Base-by-base conservation (phyloP, 176 grass and related monocot species). In the Hordeum marinum region DNA sequence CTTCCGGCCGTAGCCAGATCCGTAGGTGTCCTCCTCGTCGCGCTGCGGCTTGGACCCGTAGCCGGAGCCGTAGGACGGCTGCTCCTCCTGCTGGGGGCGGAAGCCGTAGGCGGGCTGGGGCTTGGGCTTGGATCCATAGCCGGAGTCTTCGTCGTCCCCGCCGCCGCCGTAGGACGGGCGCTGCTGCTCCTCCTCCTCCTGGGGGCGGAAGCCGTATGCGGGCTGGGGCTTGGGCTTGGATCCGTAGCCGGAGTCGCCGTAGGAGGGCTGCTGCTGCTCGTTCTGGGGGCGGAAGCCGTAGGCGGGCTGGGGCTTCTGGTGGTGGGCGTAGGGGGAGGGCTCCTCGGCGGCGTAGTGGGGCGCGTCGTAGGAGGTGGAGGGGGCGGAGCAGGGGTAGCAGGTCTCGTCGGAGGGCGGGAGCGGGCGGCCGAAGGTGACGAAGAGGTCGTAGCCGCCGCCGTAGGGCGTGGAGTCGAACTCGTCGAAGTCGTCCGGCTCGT, bases 381-480 rank as follows among this genome's bases (percentile, higher is more conserved):
- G 81, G 31, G 89, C 78, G 29, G 94, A 95, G 85, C 84, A 72
- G 25, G 89, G 76, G 77, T 98, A 57, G 87, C 96, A 98, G 68
- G 76, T 98, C 50, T 98, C 96, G 37, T 98, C 96, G 68, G 91
- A 93, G 59, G 93, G 91, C 42, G 83, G 89, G 39, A 98, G 83
- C 77, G 96, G 85, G 35, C 87, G 91, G 84, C 96, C 96, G 83
- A 76, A 98, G 81, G 91, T 89, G 83, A 89, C 72, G 43, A 60
- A 48, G 55, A 95, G 66, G 74, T 98, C 91, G 87, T 98, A 98
- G 9, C 95, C 92, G 9, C 95, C 95, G 80, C 95, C 95, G 83
- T 98, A 98, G 25, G 96, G 96, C 29, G 93, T 95, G 68, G 93
- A 83, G 75, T 98, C 96, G 87, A 86, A 98, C 64, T 94, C 89